Percentiles rank a stretch among this genome's conserved stretches.
Conservation (phyloP, 78 protist genomes). For the Dictyostelium discoideum region dicty_2.7 NC_007091.3:1807501-1808000, state of each 20-base stretch:
- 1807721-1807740: no score
- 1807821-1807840: no score
- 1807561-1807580: not conserved
- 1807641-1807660: no score
- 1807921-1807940: not conserved
- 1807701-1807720: not conserved
- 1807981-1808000: not conserved
- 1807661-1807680: no score
- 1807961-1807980: not conserved
- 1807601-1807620: not conserved
- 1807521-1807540: slow-evolving; percentile 5
- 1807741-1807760: not conserved
- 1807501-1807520: not conserved
- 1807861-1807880: not conserved
- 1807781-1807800: not conserved
- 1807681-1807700: no score
- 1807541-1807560: not conserved
- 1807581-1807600: not conserved
- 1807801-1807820: no score
- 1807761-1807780: not conserved
- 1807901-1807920: not conserved
- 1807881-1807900: no score
- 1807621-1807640: not conserved
- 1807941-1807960: no score
- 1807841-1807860: no score